Base-by-base conservation (phyloP, 2,329 filamentous ascomycete species). In the Pyricularia sp. region DNA sequence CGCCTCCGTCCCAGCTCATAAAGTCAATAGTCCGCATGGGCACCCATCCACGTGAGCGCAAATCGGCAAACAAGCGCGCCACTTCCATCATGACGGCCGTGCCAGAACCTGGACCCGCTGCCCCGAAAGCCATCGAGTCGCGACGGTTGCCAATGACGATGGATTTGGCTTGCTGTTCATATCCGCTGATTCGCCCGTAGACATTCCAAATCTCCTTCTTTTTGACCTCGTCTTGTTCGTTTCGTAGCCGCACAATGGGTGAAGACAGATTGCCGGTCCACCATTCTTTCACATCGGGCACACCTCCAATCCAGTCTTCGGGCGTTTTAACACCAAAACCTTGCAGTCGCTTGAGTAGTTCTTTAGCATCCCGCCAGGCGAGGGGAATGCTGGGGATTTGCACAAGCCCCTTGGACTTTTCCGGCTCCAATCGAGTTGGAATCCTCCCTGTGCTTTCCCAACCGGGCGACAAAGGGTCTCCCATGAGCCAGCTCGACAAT, bases 21-120 rank as follows among this genome's bases (percentile, higher is more conserved):
- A 99, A 98, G 77, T 97, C 92, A 72, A 99, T 97, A 3, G 93
- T 96, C n/a, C 95, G 90, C 20, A 97, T 83, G 1, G 95, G 95
- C 30, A 92, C 86, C 95, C 95, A 99, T 68, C 94, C 94, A 69
- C 88, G 86, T 20, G 84, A 79, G 26, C 89, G 83, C 20, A 98
- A 85, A 71, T 92, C 88, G 59, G 93, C 93, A 74, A 99, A 92
- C 66, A 97, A 88, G 64, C 91, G 89, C 26, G 92, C 89, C 69
- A 98, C 84, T 80, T 99, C 95, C 68, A 98, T 85, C 85, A 99
- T 90, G 59, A 98, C 85, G 5, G 94, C 94, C 0, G 93, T 97
- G 31, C 94, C 95, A 68, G 92, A 92, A 72, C 93, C 92, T 1
- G 95, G 92, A 74, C 95, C 92, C 0, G 89, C 89, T 30, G 93